Conservation (phyloP, 2,329 filamentous ascomycete species). For the Fusarium sambucinum region DNA sequence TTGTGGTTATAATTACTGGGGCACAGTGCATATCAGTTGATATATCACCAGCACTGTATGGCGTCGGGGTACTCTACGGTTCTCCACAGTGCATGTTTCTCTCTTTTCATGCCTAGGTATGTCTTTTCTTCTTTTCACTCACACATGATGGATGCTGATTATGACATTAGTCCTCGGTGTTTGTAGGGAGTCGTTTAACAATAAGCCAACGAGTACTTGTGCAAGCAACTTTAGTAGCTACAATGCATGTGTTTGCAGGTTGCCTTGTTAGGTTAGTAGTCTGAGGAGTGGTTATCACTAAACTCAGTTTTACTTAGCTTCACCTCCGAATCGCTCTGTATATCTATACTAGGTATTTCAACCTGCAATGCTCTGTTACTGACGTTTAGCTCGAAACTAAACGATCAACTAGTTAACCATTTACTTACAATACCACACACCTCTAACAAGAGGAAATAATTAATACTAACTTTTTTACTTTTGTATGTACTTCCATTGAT, state of each 20-base stretch:
- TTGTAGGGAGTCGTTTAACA: not conserved
- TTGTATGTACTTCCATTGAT: not conserved
- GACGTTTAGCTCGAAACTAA: not conserved
- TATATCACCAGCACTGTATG: not conserved
- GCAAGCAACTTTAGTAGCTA: not conserved
- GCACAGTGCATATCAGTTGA: slow-evolving; percentile 15
- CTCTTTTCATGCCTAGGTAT: not conserved
- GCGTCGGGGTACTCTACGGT: no score
- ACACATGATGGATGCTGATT: not conserved
- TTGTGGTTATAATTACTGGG: slow-evolving; percentile 30
- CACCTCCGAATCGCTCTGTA: not conserved
- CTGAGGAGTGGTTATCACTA: not conserved
- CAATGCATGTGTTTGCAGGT: not conserved
- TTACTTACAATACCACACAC: not conserved
- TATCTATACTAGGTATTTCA: not conserved
- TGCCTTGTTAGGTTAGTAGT: not conserved
- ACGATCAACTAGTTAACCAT: not conserved
- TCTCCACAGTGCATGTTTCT: slow-evolving; percentile 25
- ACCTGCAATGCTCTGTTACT: not conserved
- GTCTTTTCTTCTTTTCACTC: not conserved
- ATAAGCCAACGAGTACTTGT: not conserved
- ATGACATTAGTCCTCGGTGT: not conserved
- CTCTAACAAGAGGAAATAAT: no score
- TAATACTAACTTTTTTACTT: not conserved
- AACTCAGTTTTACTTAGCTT: not conserved